These are phyloP conservation scores for Candida michaelii DNA, from an alignment of 805 yeast genomes.

Conservation along the genomic window DNA sequence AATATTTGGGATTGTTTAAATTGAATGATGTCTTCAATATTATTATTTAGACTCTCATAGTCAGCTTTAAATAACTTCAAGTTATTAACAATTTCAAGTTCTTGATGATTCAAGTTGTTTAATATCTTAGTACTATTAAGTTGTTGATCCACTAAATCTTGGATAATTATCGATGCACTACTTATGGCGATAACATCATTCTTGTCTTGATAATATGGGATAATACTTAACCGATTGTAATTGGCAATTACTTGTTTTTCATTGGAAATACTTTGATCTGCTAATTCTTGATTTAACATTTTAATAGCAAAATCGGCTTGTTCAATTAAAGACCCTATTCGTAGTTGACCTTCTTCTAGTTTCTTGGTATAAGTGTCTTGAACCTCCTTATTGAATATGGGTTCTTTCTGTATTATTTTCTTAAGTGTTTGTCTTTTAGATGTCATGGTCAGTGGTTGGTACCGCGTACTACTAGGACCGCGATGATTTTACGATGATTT, in stretches of 20 bases:
- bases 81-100: background rate
- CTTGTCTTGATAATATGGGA: constrained; percentile 28
- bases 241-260: constrained; percentile 6
- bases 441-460: too few relatives aligned
- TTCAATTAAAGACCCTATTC: constrained; percentile 5
- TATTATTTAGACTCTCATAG: background rate
- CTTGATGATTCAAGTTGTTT: constrained; percentile 1
- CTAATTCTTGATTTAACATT: constrained; percentile 4
- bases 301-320: constrained; percentile 10
- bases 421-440: constrained; percentile 1
- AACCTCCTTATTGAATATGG: constrained; percentile 8
- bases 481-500: too few relatives aligned
- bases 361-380: constrained; percentile 9
- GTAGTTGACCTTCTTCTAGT: constrained; percentile 9
- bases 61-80: constrained; percentile 3
- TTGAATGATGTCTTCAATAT: constrained; percentile 7
- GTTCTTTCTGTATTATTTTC: constrained; percentile 1
- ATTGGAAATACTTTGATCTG: background rate
- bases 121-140: constrained; percentile 2
- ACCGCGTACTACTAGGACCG: too few relatives aligned
- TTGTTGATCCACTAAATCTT: constrained; percentile 5
- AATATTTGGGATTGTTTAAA: background rate
- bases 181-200: constrained; percentile 30
- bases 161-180: constrained; percentile 15
- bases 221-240: constrained; percentile 7